Evolutionary conservation across 805 yeast species (phyloP).

Genomic region (Metschnikowia baotianmanensis): DNA sequence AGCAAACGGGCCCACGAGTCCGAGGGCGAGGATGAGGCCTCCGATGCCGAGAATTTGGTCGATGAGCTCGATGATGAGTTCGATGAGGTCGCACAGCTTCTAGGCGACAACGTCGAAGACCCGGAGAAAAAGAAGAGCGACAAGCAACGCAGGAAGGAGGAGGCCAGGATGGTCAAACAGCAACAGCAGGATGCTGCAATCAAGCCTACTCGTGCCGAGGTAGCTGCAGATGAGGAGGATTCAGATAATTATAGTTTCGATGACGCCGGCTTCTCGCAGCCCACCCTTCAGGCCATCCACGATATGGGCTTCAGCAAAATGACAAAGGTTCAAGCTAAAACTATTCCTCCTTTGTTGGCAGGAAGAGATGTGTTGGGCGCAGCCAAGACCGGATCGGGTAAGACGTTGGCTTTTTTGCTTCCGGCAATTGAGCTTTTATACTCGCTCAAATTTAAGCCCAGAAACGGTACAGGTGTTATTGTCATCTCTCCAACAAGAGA

Average conservation of each 20-base stretch:
- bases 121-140: constrained; percentile 33
- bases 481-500: constrained; percentile 98
- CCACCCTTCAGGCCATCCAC: constrained; percentile 75
- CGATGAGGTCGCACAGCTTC: constrained; percentile 54
- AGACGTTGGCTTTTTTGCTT: constrained; percentile 89
- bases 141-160: constrained; percentile 21
- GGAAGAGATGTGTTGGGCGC: constrained; percentile 98
- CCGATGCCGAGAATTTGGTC: constrained; percentile 41
- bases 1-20: constrained; percentile 29
- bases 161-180: constrained; percentile 21
- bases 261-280: constrained; percentile 64
- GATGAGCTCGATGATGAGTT: constrained; percentile 55
- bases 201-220: constrained; percentile 26
- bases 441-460: constrained; percentile 89
- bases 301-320: constrained; percentile 88
- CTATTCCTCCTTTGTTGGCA: constrained; percentile 94
- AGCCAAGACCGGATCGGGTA: constrained; percentile 99
- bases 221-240: constrained; percentile 28
- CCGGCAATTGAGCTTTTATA: constrained; percentile 95
- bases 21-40: constrained; percentile 29
- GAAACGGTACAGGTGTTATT: constrained; percentile 97
- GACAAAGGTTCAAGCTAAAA: constrained; percentile 94
- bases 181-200: constrained; percentile 25
- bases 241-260: constrained; percentile 33
- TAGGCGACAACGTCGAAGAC: constrained; percentile 44